These are phyloP conservation scores for Citrullus mucosospermus DNA, from an alignment of 306 rosid species.

Conservation along the genomic window DNA sequence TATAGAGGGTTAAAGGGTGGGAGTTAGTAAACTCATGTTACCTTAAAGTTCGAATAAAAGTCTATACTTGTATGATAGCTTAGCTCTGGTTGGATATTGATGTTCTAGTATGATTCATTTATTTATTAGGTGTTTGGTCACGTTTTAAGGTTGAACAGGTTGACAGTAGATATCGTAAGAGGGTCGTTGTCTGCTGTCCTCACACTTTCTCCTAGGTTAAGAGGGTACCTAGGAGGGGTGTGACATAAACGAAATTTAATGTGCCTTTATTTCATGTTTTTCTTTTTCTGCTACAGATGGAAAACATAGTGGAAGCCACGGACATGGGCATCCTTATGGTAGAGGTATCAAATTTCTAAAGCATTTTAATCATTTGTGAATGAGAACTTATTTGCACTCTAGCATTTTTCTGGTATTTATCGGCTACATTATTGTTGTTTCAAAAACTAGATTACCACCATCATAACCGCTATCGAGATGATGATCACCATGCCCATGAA, in stretches of 20 bases:
- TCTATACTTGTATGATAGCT: too few relatives aligned
- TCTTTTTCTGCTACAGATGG: slow-evolving; percentile 45
- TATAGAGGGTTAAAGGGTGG: too few relatives aligned
- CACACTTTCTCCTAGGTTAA: too few relatives aligned
- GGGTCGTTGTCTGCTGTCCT: too few relatives aligned
- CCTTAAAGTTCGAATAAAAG: too few relatives aligned
- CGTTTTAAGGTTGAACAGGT: too few relatives aligned
- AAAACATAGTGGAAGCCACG: slow-evolving; percentile 64
- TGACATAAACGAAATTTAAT: not conserved
- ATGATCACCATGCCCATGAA: slow-evolving; percentile 57
- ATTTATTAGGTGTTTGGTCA: too few relatives aligned
- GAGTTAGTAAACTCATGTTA: too few relatives aligned
- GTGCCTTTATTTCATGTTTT: not conserved
- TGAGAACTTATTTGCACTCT: not conserved
- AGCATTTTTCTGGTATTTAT: not conserved
- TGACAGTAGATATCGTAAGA: too few relatives aligned
- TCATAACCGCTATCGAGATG: slow-evolving; percentile 72
- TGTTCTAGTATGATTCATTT: too few relatives aligned
- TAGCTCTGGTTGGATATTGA: too few relatives aligned
- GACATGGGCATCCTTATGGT: slow-evolving; percentile 58
- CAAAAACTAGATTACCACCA: slow-evolving; percentile 35
- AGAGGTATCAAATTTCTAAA: slow-evolving; percentile 45
- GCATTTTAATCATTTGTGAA: slow-evolving; percentile 2
- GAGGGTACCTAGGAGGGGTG: too few relatives aligned
- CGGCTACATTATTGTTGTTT: slow-evolving; percentile 3